phyloP scores from a whole-genome alignment of 2,329 filamentous ascomycete species.

The Phoma herbarum region DNA sequence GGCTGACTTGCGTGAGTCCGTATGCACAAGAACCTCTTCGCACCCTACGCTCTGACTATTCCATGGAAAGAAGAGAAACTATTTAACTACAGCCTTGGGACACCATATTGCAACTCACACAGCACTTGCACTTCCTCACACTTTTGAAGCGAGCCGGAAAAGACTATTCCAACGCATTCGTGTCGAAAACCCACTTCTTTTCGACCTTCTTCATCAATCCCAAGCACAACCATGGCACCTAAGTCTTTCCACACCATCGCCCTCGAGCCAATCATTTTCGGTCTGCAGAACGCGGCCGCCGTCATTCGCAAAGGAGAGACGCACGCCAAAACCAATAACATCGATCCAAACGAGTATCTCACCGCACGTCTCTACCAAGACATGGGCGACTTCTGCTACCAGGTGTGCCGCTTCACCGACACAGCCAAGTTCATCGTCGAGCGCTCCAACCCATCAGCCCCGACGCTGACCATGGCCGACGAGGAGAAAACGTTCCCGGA shows the following conservation, averaged over 20 bases:
- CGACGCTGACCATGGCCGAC: constrained; percentile 49
- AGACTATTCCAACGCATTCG: background rate
- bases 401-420: constrained; percentile 58
- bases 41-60: background rate
- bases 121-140: background rate
- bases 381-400: constrained; percentile 61
- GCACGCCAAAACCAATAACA: constrained; percentile 51
- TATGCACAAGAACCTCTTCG: background rate
- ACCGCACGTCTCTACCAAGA: constrained; percentile 57
- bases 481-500: constrained; percentile 61
- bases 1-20: background rate
- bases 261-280: constrained; percentile 55
- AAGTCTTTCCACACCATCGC: constrained; percentile 47
- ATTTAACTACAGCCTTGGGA: background rate
- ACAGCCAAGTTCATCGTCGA: constrained; percentile 53
- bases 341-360: constrained; percentile 50
- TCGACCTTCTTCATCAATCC: too few species aligned
- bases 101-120: background rate
- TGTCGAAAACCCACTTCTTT: too few species aligned
- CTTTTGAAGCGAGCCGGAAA: background rate
- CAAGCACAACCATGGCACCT: constrained; percentile 24
- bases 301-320: constrained; percentile 58
- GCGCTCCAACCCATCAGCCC: constrained; percentile 50
- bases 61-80: background rate
- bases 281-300: constrained; percentile 54